Conservation (phyloP, 768 basidiomycete genomes). For the Mycena sanguinolenta region DNA sequence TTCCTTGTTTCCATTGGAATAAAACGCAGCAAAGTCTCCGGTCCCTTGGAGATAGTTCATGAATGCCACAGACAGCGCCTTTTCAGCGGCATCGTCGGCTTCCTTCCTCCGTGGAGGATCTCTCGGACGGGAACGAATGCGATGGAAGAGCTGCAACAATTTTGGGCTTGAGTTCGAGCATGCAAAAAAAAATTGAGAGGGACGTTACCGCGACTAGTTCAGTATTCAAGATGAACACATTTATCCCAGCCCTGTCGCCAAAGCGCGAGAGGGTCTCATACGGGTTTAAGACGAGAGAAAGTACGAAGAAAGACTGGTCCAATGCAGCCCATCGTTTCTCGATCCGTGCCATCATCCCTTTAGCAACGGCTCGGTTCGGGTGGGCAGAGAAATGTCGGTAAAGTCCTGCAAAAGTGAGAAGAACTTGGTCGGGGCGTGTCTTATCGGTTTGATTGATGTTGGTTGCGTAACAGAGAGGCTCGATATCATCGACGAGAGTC, state of each 20-base stretch:
- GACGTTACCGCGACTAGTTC: not conserved
- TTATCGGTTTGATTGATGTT: constrained; percentile 28
- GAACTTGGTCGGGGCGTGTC: constrained; percentile 23
- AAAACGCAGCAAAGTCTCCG: not conserved
- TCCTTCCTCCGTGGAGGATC: not conserved
- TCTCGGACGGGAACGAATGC: not conserved
- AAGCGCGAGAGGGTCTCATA: not conserved
- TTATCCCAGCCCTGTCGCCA: not conserved
- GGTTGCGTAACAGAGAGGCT: constrained; percentile 30
- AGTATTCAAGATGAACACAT: not conserved
- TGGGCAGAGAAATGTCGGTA: constrained; percentile 28
- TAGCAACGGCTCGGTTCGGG: not conserved
- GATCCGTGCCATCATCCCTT: constrained; percentile 15
- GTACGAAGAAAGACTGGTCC: not conserved
- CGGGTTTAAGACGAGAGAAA: not conserved
- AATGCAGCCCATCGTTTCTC: constrained; percentile 27
- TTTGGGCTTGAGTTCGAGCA: not conserved
- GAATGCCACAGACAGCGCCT: not conserved
- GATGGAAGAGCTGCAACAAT: not conserved
- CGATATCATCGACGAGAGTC: constrained; percentile 27
- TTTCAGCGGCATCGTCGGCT: not conserved
- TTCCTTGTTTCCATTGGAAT: no score
- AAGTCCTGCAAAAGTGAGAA: constrained; percentile 20
- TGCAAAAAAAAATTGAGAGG: not conserved
- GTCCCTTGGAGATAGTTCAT: not conserved